Evolutionary conservation across 805 yeast genomes (phyloP).

Genomic region (Clavispora fructus): DNA sequence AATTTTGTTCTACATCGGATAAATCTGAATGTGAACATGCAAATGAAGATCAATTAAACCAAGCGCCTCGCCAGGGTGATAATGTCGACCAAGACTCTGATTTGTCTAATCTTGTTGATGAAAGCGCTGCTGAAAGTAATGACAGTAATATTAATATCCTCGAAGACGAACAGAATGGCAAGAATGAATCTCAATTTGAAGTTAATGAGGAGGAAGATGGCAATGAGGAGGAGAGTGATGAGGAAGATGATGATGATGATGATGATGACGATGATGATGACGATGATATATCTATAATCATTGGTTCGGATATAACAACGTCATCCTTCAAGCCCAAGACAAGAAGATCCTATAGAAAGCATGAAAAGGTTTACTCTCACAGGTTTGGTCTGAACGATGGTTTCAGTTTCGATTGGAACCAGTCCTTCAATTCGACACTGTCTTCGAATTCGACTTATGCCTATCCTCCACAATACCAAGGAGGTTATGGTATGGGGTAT

Average conservation of each 20-base stretch:
- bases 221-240: constrained; percentile 8
- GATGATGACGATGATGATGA: constrained; percentile 29
- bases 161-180: no score
- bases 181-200: neutral
- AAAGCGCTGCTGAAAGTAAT: neutral
- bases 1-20: no score
- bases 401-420: constrained; percentile 6
- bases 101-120: no score
- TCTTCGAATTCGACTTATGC: constrained; percentile 15
- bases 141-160: neutral
- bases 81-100: no score
- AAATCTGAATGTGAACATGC: no score
- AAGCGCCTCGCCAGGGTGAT: no score
- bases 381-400: constrained; percentile 6
- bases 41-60: no score
- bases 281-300: constrained; percentile 35
- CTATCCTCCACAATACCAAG: neutral
- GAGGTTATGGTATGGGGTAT: neutral
- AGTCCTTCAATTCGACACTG: constrained; percentile 13
- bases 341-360: constrained; percentile 1
- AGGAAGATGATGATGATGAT: constrained; percentile 2
- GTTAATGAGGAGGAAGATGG: neutral
- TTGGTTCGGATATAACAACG: constrained; percentile 24
- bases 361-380: constrained; percentile 9
- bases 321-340: neutral